Conservation (phyloP, 2,329 filamentous ascomycete genomes). For the Ceratocystiopsis sp. region DNA sequence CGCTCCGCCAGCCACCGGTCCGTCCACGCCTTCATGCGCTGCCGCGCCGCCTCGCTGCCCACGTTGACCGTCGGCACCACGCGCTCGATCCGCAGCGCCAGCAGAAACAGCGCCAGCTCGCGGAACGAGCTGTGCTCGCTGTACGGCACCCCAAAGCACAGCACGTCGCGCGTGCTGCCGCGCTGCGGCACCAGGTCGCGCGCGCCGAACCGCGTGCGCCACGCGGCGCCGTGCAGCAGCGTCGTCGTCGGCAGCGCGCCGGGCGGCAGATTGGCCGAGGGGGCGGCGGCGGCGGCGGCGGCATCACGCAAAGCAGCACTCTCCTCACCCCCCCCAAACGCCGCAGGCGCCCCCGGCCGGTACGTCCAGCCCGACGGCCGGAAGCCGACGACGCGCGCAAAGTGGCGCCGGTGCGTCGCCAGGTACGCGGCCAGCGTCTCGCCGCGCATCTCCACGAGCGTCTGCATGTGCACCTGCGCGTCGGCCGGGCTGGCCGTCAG, state of each 20-base stretch:
- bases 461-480: constrained; percentile 96
- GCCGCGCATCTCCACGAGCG: constrained; percentile 79
- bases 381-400: constrained; percentile 77
- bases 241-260: constrained; percentile 30
- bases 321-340: constrained; percentile 14
- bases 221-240: constrained; percentile 43
- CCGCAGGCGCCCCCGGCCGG: constrained; percentile 31
- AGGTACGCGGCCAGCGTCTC: constrained; percentile 88
- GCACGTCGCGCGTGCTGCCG: constrained; percentile 65
- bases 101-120: constrained; percentile 86
- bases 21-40: constrained; percentile 47
- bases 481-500: constrained; percentile 67
- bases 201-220: constrained; percentile 58
- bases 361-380: constrained; percentile 92
- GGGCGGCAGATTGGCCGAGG: constrained; percentile 36
- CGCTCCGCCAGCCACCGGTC: constrained; percentile 45
- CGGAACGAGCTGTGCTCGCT: constrained; percentile 91
- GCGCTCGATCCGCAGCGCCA: constrained; percentile 70
- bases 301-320: too few relatives aligned
- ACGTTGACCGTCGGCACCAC: constrained; percentile 89
- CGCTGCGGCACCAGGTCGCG: constrained; percentile 63
- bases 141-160: constrained; percentile 89
- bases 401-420: constrained; percentile 60
- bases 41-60: constrained; percentile 37
- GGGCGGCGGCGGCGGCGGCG: constrained; percentile 20